Evolutionary conservation across 805 yeast species (phyloP), one percentile per base, ranked within the genome.

Genomic region (Grigorovia jiainica): DNA sequence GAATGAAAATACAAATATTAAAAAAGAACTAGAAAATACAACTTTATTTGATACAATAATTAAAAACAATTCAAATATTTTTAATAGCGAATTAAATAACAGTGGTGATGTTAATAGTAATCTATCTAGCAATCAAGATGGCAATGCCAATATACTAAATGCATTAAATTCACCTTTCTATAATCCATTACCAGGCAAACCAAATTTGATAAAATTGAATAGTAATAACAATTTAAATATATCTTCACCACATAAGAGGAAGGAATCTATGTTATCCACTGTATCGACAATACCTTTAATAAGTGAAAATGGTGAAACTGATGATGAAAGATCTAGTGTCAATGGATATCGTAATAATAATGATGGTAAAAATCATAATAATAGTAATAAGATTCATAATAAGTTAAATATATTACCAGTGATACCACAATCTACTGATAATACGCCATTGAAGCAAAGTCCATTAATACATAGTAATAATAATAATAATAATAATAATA

Each of bases 271-370:
- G 2, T 21, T 53, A 11, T 60, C 65, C 1, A 58, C 63, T 4
- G 61, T 53, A 2, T 60, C 65, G 5, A 60, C 65, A 4, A 60
- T 60, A 13, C 57, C 57, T 5, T 53, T 52, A 42, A 40, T 37
- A 15, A 41, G 42, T 9, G 60, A 58, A 18, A 58, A 55, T 11
- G 45, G 42, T 19, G 56, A 50, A 27, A 23, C 29, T 6, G 43
- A 47, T 8, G 19, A 13, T 10, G 31, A 27, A 10, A 7, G n/a
- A 27, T n/a, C n/a, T n/a, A n/a, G n/a, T n/a, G 15, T 6, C 8
- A 21, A 6, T 6, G 8, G 24, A 6, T 6, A 21, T 21, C 8
- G 8, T 24, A 16, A 7, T 27, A 36, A 27, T 9, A 18, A 25
- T 20, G 16, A 38, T 13, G 13, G 13, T 17, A 45, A 44, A 23